Evolutionary conservation across 164 flowering plant genomes (phyloP).

Genomic region (Saururus chinensis): DNA sequence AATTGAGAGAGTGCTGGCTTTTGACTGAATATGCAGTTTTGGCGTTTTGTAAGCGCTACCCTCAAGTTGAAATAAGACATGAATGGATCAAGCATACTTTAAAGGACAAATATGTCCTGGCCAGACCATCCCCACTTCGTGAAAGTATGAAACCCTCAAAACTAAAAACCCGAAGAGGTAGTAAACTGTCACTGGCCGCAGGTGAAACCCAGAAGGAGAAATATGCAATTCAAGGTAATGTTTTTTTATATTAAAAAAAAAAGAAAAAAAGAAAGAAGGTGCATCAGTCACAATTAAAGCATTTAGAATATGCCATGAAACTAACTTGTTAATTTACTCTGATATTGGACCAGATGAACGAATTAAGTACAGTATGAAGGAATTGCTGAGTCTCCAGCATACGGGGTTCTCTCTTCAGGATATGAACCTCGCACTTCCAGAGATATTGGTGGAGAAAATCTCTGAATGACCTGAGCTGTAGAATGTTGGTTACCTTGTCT

Average conservation of each 20-base stretch:
- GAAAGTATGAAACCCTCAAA: conserved; percentile 13
- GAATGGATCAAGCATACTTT: conserved; percentile 27
- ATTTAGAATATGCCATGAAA: no score
- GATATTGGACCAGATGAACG: conserved; percentile 10
- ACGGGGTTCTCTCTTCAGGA: conserved; percentile 9
- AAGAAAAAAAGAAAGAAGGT: conserved; percentile 38
- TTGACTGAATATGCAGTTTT: conserved; percentile 43
- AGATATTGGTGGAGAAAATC: conserved; percentile 1
- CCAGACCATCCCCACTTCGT: conserved; percentile 17
- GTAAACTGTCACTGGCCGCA: conserved; percentile 11
- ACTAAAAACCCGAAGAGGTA: conserved; percentile 11
- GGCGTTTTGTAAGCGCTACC: conserved; percentile 35
- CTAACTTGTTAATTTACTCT: no score
- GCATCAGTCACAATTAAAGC: no score
- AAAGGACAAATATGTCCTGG: conserved; percentile 8
- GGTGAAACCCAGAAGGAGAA: conserved; percentile 8
- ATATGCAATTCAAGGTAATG: conserved; percentile 27
- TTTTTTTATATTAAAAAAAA: conserved; percentile 14
- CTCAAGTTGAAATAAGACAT: conserved; percentile 56
- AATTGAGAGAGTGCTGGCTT: conserved; percentile 86
- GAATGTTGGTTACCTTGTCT: no score
- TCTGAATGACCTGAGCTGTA: neutral
- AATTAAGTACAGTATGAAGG: conserved; percentile 62
- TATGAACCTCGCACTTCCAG: conserved; percentile 2
- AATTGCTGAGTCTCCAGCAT: conserved; percentile 48